Evolutionary conservation across 169 alveolate genomes (phyloP), one percentile per base, ranked within the genome.

Genomic region (Plasmodium falciparum): DNA sequence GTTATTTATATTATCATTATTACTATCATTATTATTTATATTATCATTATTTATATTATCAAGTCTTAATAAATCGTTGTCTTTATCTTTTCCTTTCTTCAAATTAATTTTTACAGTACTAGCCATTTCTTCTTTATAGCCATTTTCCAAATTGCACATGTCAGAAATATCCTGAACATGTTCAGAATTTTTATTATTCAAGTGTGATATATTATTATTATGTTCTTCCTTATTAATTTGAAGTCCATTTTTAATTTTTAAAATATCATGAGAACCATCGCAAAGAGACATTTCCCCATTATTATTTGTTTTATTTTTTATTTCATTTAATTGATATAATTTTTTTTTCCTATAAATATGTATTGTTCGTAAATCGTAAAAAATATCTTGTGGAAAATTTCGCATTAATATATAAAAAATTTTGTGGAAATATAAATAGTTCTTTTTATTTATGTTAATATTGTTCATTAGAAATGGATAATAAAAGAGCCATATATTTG

Each of bases 401-500:
- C 88, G 69, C 75, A 86, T 86, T 49, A 86, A 50, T 0, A 86
- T 15, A 71, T 72, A 49, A 33, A 86, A 71, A 20, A 86, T 86
- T 86, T 86, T 86, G 33, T 86, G 88, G 73, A 86, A 86, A 54
- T 86, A 86, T 26, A 86, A 26, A 72, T 73, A 56, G 22, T 86
- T 86, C 11, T 73, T 56, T 20, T 49, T 22, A 11, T 73, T 50
- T n/a, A 72, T 15, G 65, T 72, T 86, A 15, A 86, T n/a, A 33
- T 72, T 86, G 33, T 86, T 86, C 13, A 86, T n/a, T 59, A 86
- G 26, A 54, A 71, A 72, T 17, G 92, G 92, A 20, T 71, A 49
- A 61, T 86, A 86, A 65, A 86, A 86, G 50, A 86, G 52, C 92
- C 92, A 86, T 4, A 86, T 12, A 62, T 72, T 52, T 47, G 92